These are phyloP conservation scores for Plasmodium coatneyi DNA, from an alignment of 169 alveolate species.

Conservation along the genomic window DNA sequence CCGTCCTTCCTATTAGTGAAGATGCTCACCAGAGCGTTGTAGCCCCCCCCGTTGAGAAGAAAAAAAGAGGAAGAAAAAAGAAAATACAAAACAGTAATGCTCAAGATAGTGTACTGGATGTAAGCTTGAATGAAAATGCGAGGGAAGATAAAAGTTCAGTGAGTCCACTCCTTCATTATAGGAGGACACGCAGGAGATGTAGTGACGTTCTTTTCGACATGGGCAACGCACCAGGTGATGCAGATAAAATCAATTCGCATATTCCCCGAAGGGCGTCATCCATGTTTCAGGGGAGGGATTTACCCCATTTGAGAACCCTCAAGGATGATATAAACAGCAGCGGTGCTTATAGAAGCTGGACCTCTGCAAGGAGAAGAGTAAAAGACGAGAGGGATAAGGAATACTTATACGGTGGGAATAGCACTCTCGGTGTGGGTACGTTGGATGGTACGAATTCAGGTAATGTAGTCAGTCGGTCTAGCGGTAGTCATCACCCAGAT, in stretches of 20 bases:
- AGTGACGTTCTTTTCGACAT: neutral
- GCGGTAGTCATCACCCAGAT: neutral
- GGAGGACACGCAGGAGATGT: neutral
- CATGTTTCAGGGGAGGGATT: neutral
- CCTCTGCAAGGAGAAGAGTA: neutral
- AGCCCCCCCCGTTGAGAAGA: slow-evolving; percentile 3
- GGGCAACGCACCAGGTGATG: neutral
- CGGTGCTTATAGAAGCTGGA: neutral
- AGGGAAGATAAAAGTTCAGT: neutral
- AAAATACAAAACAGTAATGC: neutral
- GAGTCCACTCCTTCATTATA: neutral
- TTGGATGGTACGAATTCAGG: neutral
- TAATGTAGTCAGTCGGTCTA: neutral
- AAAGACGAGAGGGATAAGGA: neutral
- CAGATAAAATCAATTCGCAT: neutral
- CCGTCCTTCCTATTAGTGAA: neutral
- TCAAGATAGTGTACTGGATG: neutral
- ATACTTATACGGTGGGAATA: neutral
- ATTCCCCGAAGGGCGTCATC: neutral
- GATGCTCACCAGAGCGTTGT: neutral
- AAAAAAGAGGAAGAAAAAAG: slow-evolving; percentile 37
- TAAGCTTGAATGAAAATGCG: neutral
- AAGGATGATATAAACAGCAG: neutral
- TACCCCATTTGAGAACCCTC: neutral
- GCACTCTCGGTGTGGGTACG: neutral